A percentile compares a stretch with the other conserved stretches of the same genome.
These are phyloP conservation scores for Dissoconium aciculare DNA, from an alignment of 2,329 filamentous ascomycete species.

Conservation along the genomic window DNA sequence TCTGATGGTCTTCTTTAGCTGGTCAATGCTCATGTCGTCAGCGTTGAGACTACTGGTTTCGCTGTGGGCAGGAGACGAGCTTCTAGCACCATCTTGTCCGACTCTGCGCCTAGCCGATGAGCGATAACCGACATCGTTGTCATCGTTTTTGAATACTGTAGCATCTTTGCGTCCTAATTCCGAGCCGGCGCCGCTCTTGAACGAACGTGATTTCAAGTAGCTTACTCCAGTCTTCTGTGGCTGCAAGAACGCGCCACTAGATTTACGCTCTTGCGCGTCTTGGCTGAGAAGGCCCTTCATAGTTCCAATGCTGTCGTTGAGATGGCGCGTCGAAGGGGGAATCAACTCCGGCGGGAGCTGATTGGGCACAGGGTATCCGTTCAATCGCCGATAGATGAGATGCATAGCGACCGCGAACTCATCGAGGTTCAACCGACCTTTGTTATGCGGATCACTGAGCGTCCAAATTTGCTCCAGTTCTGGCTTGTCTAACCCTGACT, in stretches of 20 bases:
- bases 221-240: slow-evolving; percentile 97
- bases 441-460: slow-evolving; percentile 81
- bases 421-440: slow-evolving; percentile 84
- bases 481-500: slow-evolving; percentile 80
- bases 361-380: slow-evolving; percentile 83
- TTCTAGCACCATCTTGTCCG: slow-evolving; percentile 45
- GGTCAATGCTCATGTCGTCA: slow-evolving; percentile 74
- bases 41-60: slow-evolving; percentile 45
- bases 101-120: slow-evolving; percentile 84
- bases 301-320: slow-evolving; percentile 82
- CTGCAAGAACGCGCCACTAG: slow-evolving; percentile 73
- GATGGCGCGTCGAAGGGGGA: slow-evolving; percentile 83
- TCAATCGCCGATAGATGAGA: slow-evolving; percentile 91
- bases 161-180: slow-evolving; percentile 68
- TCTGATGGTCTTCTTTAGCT: slow-evolving; percentile 78
- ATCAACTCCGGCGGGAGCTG: slow-evolving; percentile 82
- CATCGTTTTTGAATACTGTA: slow-evolving; percentile 92
- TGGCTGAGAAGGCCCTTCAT: slow-evolving; percentile 80
- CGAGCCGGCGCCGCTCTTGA: slow-evolving; percentile 45
- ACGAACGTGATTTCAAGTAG: slow-evolving; percentile 91
- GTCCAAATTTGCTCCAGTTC: slow-evolving; percentile 94
- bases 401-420: slow-evolving; percentile 99
- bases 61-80: slow-evolving; percentile 61
- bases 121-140: slow-evolving; percentile 69
- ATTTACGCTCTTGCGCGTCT: slow-evolving; percentile 80